phyloP scores from a whole-genome alignment of 805 yeast species.

The Kodamaea kakaduensis region DNA sequence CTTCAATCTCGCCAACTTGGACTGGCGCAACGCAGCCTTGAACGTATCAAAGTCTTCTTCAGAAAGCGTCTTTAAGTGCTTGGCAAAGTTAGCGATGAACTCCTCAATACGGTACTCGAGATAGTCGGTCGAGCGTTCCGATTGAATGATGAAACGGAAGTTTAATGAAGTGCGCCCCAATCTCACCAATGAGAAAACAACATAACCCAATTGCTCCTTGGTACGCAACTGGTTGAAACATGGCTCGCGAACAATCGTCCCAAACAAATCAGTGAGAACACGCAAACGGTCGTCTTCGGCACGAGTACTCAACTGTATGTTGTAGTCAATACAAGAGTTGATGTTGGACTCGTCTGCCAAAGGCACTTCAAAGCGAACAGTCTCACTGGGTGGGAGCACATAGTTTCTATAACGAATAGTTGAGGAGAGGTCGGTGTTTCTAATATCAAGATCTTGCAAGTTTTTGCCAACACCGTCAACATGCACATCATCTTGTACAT shows the following conservation, averaged over 20 bases:
- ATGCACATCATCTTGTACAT: no score
- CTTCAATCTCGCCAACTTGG: conserved; percentile 67
- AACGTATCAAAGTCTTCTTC: conserved; percentile 66
- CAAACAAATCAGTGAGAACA: conserved; percentile 59
- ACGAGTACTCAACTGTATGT: conserved; percentile 58
- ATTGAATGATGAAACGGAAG: conserved; percentile 72
- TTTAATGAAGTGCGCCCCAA: conserved; percentile 70
- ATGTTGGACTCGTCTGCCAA: conserved; percentile 66
- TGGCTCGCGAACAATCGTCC: conserved; percentile 79
- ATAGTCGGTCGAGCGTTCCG: conserved; percentile 72
- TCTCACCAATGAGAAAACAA: conserved; percentile 76
- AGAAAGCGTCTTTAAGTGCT: conserved; percentile 44
- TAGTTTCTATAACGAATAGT: conserved; percentile 31
- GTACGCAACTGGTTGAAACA: conserved; percentile 88
- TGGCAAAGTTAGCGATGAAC: conserved; percentile 51
- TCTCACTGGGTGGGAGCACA: conserved; percentile 35
- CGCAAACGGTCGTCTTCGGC: conserved; percentile 23
- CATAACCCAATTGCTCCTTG: conserved; percentile 91
- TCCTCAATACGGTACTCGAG: conserved; percentile 72
- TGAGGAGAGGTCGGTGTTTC: no score
- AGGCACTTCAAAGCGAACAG: conserved; percentile 43
- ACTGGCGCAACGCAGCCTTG: conserved; percentile 62
- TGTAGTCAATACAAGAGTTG: conserved; percentile 81
- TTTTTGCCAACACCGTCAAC: no score
- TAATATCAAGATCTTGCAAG: no score